Evolutionary conservation across 2,329 filamentous ascomycete species (phyloP), one percentile per base, ranked within the genome.

Genomic region (Ascocoryne sarcoides): DNA sequence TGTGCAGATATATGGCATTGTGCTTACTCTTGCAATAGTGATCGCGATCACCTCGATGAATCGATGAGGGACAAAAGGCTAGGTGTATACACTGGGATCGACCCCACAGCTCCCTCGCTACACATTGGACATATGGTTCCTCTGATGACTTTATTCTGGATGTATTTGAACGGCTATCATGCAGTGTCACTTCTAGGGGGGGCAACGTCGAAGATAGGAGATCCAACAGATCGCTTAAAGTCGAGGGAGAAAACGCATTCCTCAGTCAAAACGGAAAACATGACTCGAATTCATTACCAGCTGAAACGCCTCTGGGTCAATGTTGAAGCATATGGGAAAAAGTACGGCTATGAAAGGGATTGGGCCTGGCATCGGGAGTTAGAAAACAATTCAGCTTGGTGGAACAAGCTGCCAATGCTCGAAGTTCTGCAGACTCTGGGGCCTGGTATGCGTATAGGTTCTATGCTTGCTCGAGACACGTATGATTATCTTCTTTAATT

Each of bases 391-490:
- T 82, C 78, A 48, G 69, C 70, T 36, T 98, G 92, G 92, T 77
- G 89, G 66, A 76, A 82, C 50, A 76, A 73, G 29, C 64, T 85
- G 32, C 70, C 78, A 1, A 68, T 94, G 32, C 68, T 86, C 36
- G 84, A 95, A 33, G 75, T 95, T 37, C 67, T 93, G 50, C 75
- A 76, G 57, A 72, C 80, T 42, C 66, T 95, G 20, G 92, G 88
- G 2, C 73, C 71, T 21, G 73, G 79, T 33, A 77, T 87, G 59
- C 73, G 90, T 43, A 65, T 98, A 37, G 88, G 90, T 1, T 75
- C 88, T 3, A 88, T 98, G 85, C 70, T 98, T 44, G 78, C 80
- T 38, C 79, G 87, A 54, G 90, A 96, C 47, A 92, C 84, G 82
- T 87, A 62, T 70, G 84, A 76, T 10, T 2, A 17, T 21, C 10